These are phyloP conservation scores for Monosporascus cannonballus DNA, from an alignment of 2,329 filamentous ascomycete genomes.

Conservation along the genomic window DNA sequence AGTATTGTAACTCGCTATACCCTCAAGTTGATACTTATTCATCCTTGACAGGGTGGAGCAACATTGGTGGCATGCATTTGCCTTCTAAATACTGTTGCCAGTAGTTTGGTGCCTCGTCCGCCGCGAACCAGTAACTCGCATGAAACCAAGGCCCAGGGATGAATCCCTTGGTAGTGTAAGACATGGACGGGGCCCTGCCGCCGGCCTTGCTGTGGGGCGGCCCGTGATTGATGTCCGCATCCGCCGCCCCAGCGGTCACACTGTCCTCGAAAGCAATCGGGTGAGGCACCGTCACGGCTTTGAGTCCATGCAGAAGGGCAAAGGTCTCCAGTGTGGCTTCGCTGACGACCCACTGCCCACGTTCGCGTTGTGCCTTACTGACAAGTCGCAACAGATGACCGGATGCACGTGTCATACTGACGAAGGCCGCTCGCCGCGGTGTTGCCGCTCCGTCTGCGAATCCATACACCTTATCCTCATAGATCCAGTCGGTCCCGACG, in stretches of 20 bases:
- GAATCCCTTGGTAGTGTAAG: constrained; percentile 10
- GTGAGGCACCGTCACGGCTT: constrained; percentile 72
- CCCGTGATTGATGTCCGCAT: constrained; percentile 8
- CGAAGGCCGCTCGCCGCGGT: constrained; percentile 63
- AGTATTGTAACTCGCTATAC: no score
- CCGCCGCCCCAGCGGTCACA: constrained; percentile 3
- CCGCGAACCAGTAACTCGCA: constrained; percentile 15
- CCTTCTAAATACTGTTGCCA: constrained; percentile 9
- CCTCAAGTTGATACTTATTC: not conserved
- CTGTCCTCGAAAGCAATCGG: constrained; percentile 41
- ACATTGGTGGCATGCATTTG: constrained; percentile 11
- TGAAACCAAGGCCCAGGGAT: constrained; percentile 7
- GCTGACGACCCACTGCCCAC: constrained; percentile 64
- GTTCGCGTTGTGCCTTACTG: constrained; percentile 61
- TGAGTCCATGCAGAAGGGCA: constrained; percentile 67
- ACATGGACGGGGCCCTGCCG: constrained; percentile 7
- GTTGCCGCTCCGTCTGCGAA: constrained; percentile 43
- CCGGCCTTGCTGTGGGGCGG: constrained; percentile 10
- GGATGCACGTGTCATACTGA: constrained; percentile 61
- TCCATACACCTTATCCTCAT: constrained; percentile 60
- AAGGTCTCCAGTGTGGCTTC: constrained; percentile 69
- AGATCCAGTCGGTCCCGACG: constrained; percentile 62
- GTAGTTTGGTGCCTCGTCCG: constrained; percentile 3
- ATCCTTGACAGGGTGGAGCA: constrained; percentile 16
- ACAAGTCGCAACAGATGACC: constrained; percentile 59